Evolutionary conservation across 805 yeast genomes (phyloP).

Genomic region (Komagataella populi): DNA sequence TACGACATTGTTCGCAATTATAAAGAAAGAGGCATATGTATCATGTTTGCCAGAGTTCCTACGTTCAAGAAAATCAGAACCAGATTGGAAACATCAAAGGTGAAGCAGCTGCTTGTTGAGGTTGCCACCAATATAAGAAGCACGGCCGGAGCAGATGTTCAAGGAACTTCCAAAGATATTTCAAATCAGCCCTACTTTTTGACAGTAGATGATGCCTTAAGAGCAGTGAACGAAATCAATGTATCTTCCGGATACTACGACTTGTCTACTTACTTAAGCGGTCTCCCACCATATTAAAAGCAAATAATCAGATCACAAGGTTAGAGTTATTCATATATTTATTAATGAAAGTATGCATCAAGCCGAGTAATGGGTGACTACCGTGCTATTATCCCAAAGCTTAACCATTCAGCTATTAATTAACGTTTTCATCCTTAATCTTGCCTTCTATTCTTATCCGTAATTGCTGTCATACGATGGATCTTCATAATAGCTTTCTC

Average conservation of each 20-base stretch:
- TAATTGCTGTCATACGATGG: too few species aligned
- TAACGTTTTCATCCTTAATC: neutral
- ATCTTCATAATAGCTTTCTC: neutral
- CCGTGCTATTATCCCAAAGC: neutral
- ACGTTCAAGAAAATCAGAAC: constrained; percentile 28
- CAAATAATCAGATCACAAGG: neutral
- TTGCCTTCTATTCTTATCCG: neutral
- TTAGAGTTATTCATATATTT: too few species aligned
- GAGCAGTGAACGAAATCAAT: constrained; percentile 24
- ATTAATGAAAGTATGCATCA: neutral
- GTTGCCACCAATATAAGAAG: neutral
- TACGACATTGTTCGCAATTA: constrained; percentile 46
- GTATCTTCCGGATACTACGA: constrained; percentile 9
- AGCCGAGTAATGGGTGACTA: neutral
- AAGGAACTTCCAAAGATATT: constrained; percentile 17
- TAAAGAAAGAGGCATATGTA: constrained; percentile 35
- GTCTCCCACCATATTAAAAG: constrained; percentile 3
- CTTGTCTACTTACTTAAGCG: constrained; percentile 3
- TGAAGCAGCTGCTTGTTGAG: constrained; percentile 19
- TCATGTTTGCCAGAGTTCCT: constrained; percentile 51
- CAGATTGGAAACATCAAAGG: constrained; percentile 43
- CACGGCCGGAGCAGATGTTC: constrained; percentile 8
- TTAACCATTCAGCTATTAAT: neutral
- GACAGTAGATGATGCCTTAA: constrained; percentile 45
- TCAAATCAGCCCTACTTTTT: constrained; percentile 27